Evolutionary conservation across 331 rosid species (phyloP), one percentile per base, ranked within the genome.

Genomic region (Quercus phellos): DNA sequence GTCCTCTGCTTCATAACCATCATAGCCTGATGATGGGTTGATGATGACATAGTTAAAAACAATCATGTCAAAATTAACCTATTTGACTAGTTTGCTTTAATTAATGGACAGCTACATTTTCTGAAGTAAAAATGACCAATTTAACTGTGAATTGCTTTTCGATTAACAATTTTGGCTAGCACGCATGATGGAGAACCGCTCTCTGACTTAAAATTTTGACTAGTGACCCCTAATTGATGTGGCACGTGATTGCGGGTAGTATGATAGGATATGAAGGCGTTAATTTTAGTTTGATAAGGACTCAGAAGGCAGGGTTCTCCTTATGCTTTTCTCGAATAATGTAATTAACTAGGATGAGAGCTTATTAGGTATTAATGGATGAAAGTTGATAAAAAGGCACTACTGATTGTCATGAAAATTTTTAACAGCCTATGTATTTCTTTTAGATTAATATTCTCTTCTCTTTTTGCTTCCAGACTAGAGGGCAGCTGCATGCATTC

Each of bases 401-500:
- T 0, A 38, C 35, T 38, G 6, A 3, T 66, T 60, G 19, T 54
- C 58, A 10, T 7, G 53, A 9, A 46, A 38, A 1, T 46, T 46
- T 46, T 46, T 46, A 3, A 10, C 53, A 46, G 16, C 17, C 53
- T 27, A 55, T 17, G 14, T 7, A 26, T 68, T 21, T 74, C 51
- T 22, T 29, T 43, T n/a, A 74, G 35, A 30, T n/a, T 6, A 6
- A 72, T 26, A 9, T 32, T 26, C 29, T 9, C 42, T 72, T 61
- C 22, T 69, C 21, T 32, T 67, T 78, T 43, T 43, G 58, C 12
- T 9, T n/a, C 9, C 24, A 27, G 59, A 24, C n/a, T 29, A 7
- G n/a, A 35, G 30, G 46, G 76, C 64, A 24, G 2, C 4, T 70
- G 61, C 72, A 54, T 71, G 60, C 76, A 74, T 80, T 77, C 79